A percentile compares a stretch with the other conserved stretches of the same genome.
Evolutionary conservation across 2,329 filamentous ascomycete genomes (phyloP).

Genomic region (Thelonectria blattea): DNA sequence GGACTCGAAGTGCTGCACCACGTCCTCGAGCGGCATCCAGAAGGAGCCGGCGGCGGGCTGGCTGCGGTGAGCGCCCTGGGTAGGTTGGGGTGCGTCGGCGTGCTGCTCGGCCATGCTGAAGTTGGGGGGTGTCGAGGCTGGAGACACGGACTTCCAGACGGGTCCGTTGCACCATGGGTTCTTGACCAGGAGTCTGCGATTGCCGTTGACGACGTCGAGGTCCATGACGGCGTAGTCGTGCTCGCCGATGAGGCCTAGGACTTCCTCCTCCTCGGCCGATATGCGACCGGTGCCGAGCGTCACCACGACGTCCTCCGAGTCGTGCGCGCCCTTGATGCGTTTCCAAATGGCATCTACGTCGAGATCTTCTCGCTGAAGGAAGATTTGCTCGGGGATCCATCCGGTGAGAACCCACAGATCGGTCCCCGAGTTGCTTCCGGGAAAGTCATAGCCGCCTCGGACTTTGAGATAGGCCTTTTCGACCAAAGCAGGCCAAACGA

Average conservation of each 20-base stretch:
- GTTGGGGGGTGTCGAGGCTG: not conserved
- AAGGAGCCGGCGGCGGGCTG: conserved; percentile 70
- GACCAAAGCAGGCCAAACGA: conserved; percentile 89
- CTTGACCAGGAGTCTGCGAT: conserved; percentile 80
- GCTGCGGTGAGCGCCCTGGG: not conserved
- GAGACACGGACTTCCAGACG: conserved; percentile 63
- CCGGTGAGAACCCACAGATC: conserved; percentile 92
- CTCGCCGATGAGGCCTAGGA: conserved; percentile 82
- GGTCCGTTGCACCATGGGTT: conserved; percentile 93
- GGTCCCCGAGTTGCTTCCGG: conserved; percentile 94
- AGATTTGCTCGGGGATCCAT: conserved; percentile 96
- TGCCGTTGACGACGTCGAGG: conserved; percentile 66
- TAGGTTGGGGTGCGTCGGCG: not conserved
- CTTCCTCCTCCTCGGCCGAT: conserved; percentile 75
- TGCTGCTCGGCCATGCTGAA: not conserved
- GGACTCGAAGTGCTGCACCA: conserved; percentile 91
- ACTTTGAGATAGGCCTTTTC: conserved; percentile 98
- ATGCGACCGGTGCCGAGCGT: conserved; percentile 90
- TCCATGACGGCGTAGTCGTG: conserved; percentile 95
- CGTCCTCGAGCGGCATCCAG: conserved; percentile 89
- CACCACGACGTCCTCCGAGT: conserved; percentile 80
- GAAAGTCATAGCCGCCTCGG: conserved; percentile 94
- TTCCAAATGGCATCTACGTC: conserved; percentile 79
- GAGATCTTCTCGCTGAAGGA: conserved; percentile 84
- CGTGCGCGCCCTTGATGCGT: conserved; percentile 75